These are phyloP conservation scores for Brassica incana DNA, from an alignment of 345 rosid genomes.

Conservation along the genomic window DNA sequence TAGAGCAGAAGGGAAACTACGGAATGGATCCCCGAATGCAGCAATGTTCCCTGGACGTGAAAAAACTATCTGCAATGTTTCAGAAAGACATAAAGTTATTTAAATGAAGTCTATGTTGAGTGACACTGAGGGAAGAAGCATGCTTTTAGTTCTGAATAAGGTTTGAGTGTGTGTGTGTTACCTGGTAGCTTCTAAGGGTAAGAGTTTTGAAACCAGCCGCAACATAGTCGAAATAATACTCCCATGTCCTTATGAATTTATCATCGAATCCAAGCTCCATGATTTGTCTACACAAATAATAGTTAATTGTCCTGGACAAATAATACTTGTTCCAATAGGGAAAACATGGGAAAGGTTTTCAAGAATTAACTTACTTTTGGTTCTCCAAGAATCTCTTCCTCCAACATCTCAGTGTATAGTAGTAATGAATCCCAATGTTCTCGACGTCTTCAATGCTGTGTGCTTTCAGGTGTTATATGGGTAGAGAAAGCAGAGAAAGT, in stretches of 20 bases:
- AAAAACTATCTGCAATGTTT: conserved; percentile 52
- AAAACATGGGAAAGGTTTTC: no score
- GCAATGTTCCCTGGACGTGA: conserved; percentile 67
- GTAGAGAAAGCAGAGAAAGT: not conserved
- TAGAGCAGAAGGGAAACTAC: not conserved
- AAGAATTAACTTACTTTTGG: conserved; percentile 43
- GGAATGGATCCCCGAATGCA: conserved; percentile 49
- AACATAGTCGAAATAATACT: conserved; percentile 12
- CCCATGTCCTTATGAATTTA: conserved; percentile 63
- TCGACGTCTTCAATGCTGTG: conserved; percentile 76
- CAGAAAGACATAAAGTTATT: not conserved
- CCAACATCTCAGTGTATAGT: conserved; percentile 69
- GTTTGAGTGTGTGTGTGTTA: not conserved
- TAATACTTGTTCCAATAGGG: no score
- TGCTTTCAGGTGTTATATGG: not conserved
- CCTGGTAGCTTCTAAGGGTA: conserved; percentile 71
- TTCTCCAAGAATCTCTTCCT: conserved; percentile 67
- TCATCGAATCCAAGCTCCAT: conserved; percentile 61
- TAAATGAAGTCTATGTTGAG: not conserved
- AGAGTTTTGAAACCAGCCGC: conserved; percentile 77
- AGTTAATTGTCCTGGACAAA: not conserved
- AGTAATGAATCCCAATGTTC: conserved; percentile 76
- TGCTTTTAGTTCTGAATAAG: not conserved
- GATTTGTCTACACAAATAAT: conserved; percentile 48
- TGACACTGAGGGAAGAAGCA: not conserved